Evolutionary conservation across 176 grass and related monocot genomes (phyloP), one percentile per base, ranked within the genome.

Genomic region (Carex cristatella): DNA sequence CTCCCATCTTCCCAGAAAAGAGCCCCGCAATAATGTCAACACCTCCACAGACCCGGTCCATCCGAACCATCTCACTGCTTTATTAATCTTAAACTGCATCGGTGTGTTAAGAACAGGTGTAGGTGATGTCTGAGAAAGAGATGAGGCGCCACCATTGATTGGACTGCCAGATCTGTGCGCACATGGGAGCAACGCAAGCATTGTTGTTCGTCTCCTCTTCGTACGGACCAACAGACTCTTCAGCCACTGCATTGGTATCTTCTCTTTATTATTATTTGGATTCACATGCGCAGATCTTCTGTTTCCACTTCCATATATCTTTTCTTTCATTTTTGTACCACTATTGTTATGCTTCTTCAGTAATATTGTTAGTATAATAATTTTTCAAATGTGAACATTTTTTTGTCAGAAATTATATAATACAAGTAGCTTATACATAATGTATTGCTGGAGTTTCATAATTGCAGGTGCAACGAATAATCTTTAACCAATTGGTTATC

Each of bases 201-300:
- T 53, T 76, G 18, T 48, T 76, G 18, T 48, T 76, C 72, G 40
- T 53, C 49, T 32, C 12, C 72, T 30, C 72, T 30, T 55, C 11
- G 72, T 76, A 76, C 71, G 71, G 48, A 76, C 70, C 74, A 79
- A 79, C 74, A 79, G 53, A 31, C 74, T 79, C 74, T 33, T 79
- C 74, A 18, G 23, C 13, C 51, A 79, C 7, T 56, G 74, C 74
- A 78, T 57, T 78, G 74, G 74, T 79, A 79, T 79, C 74, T 79
- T 79, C 74, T 79, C 74, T 79, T 79, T 79, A 58, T 79, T 79
- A 58, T 79, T 79, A 8, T 35, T 72, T 79, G 74, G 27, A 58
- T 58, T 58, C 15, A 79, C 30, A 35, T 58, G 74, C 1, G 0
- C 13, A 0, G 27, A 79, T 79, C 53, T 58, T 33, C 53, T 58